A percentile compares a stretch with the other conserved stretches of the same genome.
Evolutionary conservation across 306 rosid genomes (phyloP).

Genomic region (Begonia masoniana): DNA sequence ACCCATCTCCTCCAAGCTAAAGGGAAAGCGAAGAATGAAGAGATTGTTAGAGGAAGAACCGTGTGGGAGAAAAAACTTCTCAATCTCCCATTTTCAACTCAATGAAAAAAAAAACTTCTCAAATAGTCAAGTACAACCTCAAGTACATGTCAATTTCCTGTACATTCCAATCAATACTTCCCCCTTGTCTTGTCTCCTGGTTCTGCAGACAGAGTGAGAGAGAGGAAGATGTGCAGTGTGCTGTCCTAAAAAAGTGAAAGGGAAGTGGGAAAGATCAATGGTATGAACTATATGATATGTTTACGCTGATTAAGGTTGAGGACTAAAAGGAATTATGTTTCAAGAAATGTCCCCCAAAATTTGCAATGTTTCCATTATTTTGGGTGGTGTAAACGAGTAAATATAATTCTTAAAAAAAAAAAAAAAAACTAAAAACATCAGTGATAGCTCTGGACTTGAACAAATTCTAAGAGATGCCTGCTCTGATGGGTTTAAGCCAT

Average conservation of each 20-base stretch:
- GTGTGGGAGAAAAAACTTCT: slow-evolving; percentile 56
- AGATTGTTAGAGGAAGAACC: slow-evolving; percentile 83
- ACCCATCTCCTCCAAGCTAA: slow-evolving; percentile 61
- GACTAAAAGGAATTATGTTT: too few relatives aligned
- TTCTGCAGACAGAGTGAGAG: not conserved
- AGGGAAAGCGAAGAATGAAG: slow-evolving; percentile 44
- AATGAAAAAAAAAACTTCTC: not conserved
- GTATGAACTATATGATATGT: too few relatives aligned
- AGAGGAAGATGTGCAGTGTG: not conserved
- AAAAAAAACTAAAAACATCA: too few relatives aligned
- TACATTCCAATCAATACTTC: not conserved
- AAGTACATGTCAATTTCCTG: not conserved
- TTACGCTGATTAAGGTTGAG: too few relatives aligned
- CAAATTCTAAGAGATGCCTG: too few relatives aligned
- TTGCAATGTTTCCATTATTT: too few relatives aligned
- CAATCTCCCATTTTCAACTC: slow-evolving; percentile 30
- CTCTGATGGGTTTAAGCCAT: too few relatives aligned
- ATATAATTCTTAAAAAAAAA: too few relatives aligned
- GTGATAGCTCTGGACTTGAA: too few relatives aligned
- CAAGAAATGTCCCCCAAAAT: too few relatives aligned
- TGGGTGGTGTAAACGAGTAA: too few relatives aligned
- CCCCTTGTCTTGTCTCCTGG: not conserved
- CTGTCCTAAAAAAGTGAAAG: not conserved
- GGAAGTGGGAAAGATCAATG: too few relatives aligned
- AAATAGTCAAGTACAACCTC: slow-evolving; percentile 1